Conservation (phyloP, 805 yeast genomes). For the Barnettozyma wickerhamii region DNA sequence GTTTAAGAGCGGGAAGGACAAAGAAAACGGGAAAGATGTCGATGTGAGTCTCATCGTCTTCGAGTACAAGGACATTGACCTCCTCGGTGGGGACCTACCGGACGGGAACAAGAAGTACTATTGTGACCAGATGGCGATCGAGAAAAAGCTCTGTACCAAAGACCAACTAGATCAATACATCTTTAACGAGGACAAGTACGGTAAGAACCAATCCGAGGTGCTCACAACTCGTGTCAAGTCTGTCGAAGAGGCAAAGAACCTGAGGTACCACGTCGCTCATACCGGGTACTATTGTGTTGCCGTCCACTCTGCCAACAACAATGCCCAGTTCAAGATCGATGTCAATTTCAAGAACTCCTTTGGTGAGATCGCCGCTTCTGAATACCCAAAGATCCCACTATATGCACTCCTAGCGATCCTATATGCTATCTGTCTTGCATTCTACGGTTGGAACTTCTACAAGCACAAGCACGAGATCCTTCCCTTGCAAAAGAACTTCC, state of each 20-base stretch:
- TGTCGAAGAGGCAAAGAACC: constrained; percentile 55
- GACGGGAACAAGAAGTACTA: constrained; percentile 53
- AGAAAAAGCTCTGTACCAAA: constrained; percentile 47
- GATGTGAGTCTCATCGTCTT: constrained; percentile 69
- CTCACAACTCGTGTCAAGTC: constrained; percentile 50
- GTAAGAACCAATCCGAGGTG: constrained; percentile 48
- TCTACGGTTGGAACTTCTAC: constrained; percentile 81
- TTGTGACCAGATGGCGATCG: constrained; percentile 71
- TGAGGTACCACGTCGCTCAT: constrained; percentile 57
- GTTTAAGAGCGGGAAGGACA: constrained; percentile 15
- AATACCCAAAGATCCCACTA: constrained; percentile 85
- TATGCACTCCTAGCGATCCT: constrained; percentile 83
- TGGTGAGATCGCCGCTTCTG: constrained; percentile 85
- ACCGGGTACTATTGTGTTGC: constrained; percentile 95
- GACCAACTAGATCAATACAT: constrained; percentile 61
- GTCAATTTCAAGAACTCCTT: constrained; percentile 87
- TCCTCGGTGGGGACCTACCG: constrained; percentile 51
- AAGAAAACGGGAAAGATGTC: constrained; percentile 29
- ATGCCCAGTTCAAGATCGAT: constrained; percentile 49
- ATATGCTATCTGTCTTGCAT: constrained; percentile 76
- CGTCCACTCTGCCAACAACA: constrained; percentile 42
- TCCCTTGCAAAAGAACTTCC: constrained; percentile 85
- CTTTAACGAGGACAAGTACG: constrained; percentile 37
- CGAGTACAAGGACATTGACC: constrained; percentile 74
- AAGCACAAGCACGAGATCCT: constrained; percentile 82